Base-by-base conservation (phyloP, 2,329 filamentous ascomycete genomes). In the Cyphellophora attinorum region DNA sequence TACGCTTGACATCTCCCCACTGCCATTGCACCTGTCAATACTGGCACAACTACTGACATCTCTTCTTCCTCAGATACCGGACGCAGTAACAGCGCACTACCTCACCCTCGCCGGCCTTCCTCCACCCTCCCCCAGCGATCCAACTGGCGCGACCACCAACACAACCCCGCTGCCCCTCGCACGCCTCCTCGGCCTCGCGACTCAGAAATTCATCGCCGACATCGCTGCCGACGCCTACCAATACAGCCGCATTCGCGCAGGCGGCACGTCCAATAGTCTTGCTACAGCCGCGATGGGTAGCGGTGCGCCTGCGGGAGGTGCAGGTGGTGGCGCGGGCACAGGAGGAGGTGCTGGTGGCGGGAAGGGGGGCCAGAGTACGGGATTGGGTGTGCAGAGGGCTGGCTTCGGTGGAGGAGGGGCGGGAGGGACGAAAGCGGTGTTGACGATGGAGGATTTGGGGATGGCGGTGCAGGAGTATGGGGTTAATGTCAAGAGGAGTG, bases 401-500 rank as follows among this genome's bases (percentile, higher is more conserved):
- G 84, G 84, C 1, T 89, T 79, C 53, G 85, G 85, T 11, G 91
- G 89, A 44, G 86, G 88, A 17, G 84, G 85, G 2, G 83, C 79
- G 36, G 60, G 60, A 5, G 85, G 93, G 64, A 93, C 93, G 45
- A 73, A 86, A 44, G 95, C 91, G 12, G 89, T 98, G 36, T 68
- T 98, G 42, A 96, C 91, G 1, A 96, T 98, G 91, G 91, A 98
- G 62, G 91, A 98, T 58, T 60, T 98, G 51, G 91, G 91, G 11
- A 96, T 96, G 86, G 91, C 91, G 1, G 89, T 96, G 18, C 84
- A 84, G 19, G 91, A 98, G 67, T 98, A 96, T 56, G 91, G 91
- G 1, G 86, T 98, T 34, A 98, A 94, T 56, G 83, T 96, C 34
- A 96, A 94, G 75, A 74, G 91, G 45, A 88, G 89, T 54, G 91